phyloP scores from a whole-genome alignment of 805 yeast genomes.

The Saccharomycopsis synnaedendra region DNA sequence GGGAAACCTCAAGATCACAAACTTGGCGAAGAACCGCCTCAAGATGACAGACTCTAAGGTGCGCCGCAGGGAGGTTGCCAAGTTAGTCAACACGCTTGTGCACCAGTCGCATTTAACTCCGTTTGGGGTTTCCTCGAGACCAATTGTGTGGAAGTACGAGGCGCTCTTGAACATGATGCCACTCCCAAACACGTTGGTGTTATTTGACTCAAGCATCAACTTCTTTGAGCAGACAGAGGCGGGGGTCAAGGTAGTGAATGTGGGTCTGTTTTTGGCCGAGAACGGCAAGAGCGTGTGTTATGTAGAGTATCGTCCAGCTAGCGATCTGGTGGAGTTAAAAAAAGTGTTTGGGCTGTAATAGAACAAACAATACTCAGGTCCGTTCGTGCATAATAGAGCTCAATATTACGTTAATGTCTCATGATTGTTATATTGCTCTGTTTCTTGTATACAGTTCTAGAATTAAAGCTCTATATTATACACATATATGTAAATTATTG shows the following conservation, averaged over 20 bases:
- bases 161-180: slow-evolving; percentile 64
- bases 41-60: slow-evolving; percentile 45
- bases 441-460: no score
- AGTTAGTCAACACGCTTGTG: slow-evolving; percentile 64
- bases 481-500: no score
- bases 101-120: slow-evolving; percentile 90
- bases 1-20: slow-evolving; percentile 3
- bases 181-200: slow-evolving; percentile 51
- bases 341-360: slow-evolving; percentile 27
- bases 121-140: slow-evolving; percentile 46
- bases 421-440: no score
- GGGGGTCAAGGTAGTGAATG: slow-evolving; percentile 71
- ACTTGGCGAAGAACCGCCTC: slow-evolving; percentile 27
- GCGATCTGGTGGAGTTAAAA: slow-evolving; percentile 38
- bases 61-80: slow-evolving; percentile 19
- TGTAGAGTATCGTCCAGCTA: slow-evolving; percentile 60
- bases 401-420: no score
- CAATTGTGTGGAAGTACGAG: slow-evolving; percentile 62
- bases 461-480: no score
- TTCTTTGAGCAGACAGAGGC: slow-evolving; percentile 66
- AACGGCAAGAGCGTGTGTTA: slow-evolving; percentile 39
- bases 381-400: no score
- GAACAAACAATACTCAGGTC: no score
- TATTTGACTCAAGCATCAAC: slow-evolving; percentile 67
- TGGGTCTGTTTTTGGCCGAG: slow-evolving; percentile 43